Base-by-base conservation (phyloP, 1,284 basidiomycete genomes). In the Cutaneotrichosporon sp. region DNA sequence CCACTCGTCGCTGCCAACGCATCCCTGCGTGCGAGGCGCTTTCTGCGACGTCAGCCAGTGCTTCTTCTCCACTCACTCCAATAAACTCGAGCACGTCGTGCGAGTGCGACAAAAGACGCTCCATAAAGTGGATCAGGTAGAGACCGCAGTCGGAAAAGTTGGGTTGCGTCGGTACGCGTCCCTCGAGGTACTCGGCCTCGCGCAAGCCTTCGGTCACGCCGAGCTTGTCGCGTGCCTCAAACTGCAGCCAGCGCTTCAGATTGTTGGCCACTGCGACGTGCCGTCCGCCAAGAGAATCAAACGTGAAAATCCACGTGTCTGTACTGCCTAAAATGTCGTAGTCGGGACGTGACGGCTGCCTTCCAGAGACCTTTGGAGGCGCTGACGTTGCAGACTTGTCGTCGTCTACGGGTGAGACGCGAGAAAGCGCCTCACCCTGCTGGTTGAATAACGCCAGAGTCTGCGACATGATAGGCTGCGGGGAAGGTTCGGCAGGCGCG, bases 151-250 rank as follows among this genome's bases (percentile, higher is more conserved):
- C 79, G 38, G 70, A 75, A 37, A 68, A 78, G 62, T 81, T 80
- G 17, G 64, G 66, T 55, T 81, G 80, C 13, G 60, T 60, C 0
- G 78, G 79, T 1, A 75, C 76, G 30, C 50, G 62, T 30, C 58
- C 68, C 17, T 68, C 65, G 22, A 58, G 18, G 43, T 70, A 69
- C 8, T 41, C 10, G 0, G 71, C 67, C 17, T 77, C 78, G 2
- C 79, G 77, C 26, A 79, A 66, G 1, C 78, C 65, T 7, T 50
- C 35, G 7, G 61, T 46, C 7, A 80, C 64, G 2, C 74, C 71
- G 54, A 80, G 81, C 76, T 93, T 96, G 70, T 91, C 85, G 54
- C 78, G 76, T 0, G 92, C 92, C 70, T 98, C 94, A 59, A 79
- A 76, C 37, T 76, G 74, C 8, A 97, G 81, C 71, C 94, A 98